Evolutionary conservation across 306 rosid genomes (phyloP).

Genomic region (Prunus kanzakura): DNA sequence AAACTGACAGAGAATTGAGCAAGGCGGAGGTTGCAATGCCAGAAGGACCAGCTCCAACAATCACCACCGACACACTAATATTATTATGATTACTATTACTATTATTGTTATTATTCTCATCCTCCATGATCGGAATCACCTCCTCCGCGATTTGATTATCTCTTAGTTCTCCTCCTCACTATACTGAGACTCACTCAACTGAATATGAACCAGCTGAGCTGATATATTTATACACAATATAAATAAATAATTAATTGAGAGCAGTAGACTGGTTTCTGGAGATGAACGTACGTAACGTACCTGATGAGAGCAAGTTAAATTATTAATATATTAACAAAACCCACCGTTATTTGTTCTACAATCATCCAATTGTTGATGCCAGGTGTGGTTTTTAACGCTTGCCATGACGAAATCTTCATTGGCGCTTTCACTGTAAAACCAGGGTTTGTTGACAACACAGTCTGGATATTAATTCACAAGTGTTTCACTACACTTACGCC

Average conservation of each 20-base stretch:
- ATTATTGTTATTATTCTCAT: not conserved
- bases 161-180: not conserved
- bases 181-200: not conserved
- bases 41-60: slow-evolving; percentile 50
- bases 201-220: not conserved
- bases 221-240: not conserved
- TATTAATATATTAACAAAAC: not conserved
- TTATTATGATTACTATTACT: not conserved
- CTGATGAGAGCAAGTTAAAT: not conserved
- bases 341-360: not conserved
- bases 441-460: not conserved
- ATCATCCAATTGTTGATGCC: not conserved
- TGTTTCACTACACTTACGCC: too few species aligned
- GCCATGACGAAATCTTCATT: not conserved
- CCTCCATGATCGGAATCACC: too few species aligned
- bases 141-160: not conserved
- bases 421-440: not conserved
- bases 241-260: too few species aligned
- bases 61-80: slow-evolving; percentile 1
- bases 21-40: slow-evolving; percentile 49
- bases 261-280: not conserved
- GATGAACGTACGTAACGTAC: not conserved
- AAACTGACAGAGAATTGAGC: slow-evolving; percentile 22
- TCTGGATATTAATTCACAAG: too few species aligned
- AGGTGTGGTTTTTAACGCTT: not conserved